These are phyloP conservation scores for Lepidium africanum DNA, from an alignment of 345 rosid species.

Conservation along the genomic window DNA sequence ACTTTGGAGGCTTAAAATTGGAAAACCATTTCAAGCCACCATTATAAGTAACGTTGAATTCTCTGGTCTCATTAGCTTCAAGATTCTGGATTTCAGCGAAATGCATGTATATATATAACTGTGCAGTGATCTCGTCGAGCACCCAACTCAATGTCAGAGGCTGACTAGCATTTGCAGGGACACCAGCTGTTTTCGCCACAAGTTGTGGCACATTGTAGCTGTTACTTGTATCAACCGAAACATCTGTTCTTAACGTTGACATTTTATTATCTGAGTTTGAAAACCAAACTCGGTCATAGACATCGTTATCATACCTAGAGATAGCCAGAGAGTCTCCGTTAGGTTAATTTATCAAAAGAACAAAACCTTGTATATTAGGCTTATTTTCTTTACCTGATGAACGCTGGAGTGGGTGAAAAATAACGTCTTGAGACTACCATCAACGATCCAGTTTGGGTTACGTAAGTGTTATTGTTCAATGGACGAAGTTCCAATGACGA, in stretches of 20 bases:
- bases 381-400: conserved; percentile 8
- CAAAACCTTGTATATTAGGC: background rate
- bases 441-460: conserved; percentile 24
- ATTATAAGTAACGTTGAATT: conserved; percentile 26
- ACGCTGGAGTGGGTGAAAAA: conserved; percentile 1
- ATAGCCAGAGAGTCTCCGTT: background rate
- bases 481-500: conserved; percentile 25
- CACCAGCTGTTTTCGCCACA: conserved; percentile 25
- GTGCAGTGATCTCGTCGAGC: background rate
- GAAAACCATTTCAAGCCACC: conserved; percentile 11
- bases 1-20: conserved; percentile 17
- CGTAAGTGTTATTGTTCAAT: background rate
- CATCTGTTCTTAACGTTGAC: background rate
- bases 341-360: background rate
- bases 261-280: background rate
- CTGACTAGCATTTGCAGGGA: conserved; percentile 12
- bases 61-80: conserved; percentile 18
- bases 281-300: conserved; percentile 34
- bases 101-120: conserved; percentile 36
- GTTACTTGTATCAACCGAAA: background rate
- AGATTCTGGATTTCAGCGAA: conserved; percentile 35
- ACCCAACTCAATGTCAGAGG: background rate
- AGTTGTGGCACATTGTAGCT: conserved; percentile 17
- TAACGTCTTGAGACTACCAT: background rate
- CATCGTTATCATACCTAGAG: conserved; percentile 40